These are phyloP conservation scores for Fusarium oxysporum DNA, from an alignment of 2,329 filamentous ascomycete genomes.

Conservation along the genomic window DNA sequence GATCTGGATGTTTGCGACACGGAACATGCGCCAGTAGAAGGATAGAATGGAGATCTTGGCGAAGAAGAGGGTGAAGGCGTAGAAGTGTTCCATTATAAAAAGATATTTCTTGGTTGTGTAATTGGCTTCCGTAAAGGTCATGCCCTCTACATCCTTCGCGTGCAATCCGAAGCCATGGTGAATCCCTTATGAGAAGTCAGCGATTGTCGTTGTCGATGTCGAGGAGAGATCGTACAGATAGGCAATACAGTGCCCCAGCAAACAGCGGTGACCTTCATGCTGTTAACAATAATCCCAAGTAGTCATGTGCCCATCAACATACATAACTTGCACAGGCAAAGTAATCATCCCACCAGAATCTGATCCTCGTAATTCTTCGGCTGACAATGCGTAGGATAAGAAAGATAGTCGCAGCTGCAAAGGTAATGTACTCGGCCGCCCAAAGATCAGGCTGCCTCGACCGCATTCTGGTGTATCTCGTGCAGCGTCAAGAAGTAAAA, in stretches of 20 bases:
- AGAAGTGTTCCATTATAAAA: constrained; percentile 45
- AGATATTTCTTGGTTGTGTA: constrained; percentile 32
- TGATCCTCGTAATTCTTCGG: constrained; percentile 22
- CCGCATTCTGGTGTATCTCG: background rate
- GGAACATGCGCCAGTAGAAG: constrained; percentile 51
- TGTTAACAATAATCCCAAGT: background rate
- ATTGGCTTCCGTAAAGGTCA: constrained; percentile 14
- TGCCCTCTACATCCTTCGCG: constrained; percentile 14
- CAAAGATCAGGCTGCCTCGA: constrained; percentile 26
- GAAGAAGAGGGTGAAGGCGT: constrained; percentile 47
- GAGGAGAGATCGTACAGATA: constrained; percentile 7
- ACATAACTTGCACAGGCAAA: constrained; percentile 39
- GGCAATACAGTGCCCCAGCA: constrained; percentile 32
- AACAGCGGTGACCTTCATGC: constrained; percentile 18
- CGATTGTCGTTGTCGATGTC: background rate
- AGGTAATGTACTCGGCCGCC: constrained; percentile 37
- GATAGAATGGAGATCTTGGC: constrained; percentile 46
- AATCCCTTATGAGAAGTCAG: constrained; percentile 31
- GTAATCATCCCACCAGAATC: constrained; percentile 43
- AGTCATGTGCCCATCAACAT: background rate
- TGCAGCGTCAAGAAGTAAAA: background rate
- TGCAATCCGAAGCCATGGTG: constrained; percentile 36
- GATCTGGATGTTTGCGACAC: constrained; percentile 41
- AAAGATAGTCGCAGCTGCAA: constrained; percentile 33
- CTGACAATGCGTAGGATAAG: constrained; percentile 32